These are phyloP conservation scores for Gyrodon lividus DNA, from an alignment of 768 basidiomycete genomes.

Conservation along the genomic window DNA sequence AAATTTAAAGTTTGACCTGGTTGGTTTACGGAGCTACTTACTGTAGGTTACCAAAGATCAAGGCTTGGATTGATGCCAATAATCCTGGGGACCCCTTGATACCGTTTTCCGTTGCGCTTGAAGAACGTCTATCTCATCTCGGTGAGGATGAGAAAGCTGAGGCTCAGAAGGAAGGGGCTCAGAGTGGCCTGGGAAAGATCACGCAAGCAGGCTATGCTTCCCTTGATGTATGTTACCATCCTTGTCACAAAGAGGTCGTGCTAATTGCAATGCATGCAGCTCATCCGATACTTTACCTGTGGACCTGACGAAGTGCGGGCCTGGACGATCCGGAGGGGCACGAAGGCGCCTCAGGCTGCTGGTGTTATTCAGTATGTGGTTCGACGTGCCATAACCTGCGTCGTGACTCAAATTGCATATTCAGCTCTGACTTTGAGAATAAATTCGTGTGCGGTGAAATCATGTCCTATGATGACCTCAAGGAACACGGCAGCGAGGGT, in stretches of 20 bases:
- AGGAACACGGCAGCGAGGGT: slow-evolving; percentile 85
- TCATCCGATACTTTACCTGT: slow-evolving; percentile 96
- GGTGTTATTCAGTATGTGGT: slow-evolving; percentile 90
- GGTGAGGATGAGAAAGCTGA: slow-evolving; percentile 67
- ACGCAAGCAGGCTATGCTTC: slow-evolving; percentile 90
- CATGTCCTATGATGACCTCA: slow-evolving; percentile 88
- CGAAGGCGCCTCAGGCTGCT: slow-evolving; percentile 94
- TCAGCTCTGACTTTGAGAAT: slow-evolving; percentile 93
- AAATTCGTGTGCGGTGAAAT: slow-evolving; percentile 98
- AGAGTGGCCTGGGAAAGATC: slow-evolving; percentile 84
- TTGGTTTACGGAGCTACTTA: not conserved
- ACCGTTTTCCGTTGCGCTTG: slow-evolving; percentile 94
- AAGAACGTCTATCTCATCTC: slow-evolving; percentile 78
- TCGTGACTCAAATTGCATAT: not conserved
- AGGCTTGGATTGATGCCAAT: slow-evolving; percentile 95
- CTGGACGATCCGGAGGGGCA: slow-evolving; percentile 94
- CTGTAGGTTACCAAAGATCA: slow-evolving; percentile 91
- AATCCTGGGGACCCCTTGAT: slow-evolving; percentile 96
- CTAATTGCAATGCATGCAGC: slow-evolving; percentile 39
- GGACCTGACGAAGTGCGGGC: slow-evolving; percentile 97
- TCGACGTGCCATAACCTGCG: not conserved
- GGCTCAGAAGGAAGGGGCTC: slow-evolving; percentile 76
- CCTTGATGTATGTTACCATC: slow-evolving; percentile 62
- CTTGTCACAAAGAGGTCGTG: not conserved
- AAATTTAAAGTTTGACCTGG: not conserved